A percentile compares a stretch with the other conserved stretches of the same genome.
These are phyloP conservation scores for Coemansia sp. DNA, from an alignment of 192 early-diverging fungal genomes.

Conservation along the genomic window DNA sequence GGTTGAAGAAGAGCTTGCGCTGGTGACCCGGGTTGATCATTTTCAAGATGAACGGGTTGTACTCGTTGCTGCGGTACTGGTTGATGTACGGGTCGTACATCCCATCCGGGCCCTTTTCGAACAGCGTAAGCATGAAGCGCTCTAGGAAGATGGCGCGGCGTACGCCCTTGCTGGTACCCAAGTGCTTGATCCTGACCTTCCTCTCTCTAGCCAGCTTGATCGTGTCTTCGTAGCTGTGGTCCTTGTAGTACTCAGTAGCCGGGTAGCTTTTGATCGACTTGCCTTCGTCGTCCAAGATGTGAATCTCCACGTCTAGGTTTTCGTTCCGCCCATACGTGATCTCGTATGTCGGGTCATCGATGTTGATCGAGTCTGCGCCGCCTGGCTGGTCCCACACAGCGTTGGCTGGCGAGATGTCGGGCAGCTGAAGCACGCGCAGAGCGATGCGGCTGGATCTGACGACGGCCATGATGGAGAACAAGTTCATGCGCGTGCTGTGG, in stretches of 20 bases:
- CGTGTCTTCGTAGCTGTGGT: constrained; percentile 37
- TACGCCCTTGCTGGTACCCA: constrained; percentile 21
- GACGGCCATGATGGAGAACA: constrained; percentile 53
- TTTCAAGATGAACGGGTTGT: constrained; percentile 50
- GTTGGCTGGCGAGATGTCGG: constrained; percentile 32
- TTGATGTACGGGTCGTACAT: constrained; percentile 47
- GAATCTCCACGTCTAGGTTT: constrained; percentile 31
- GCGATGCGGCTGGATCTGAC: constrained; percentile 41
- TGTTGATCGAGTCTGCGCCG: constrained; percentile 29
- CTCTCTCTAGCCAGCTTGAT: not conserved
- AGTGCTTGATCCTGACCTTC: constrained; percentile 26
- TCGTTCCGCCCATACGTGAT: constrained; percentile 32
- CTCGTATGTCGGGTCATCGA: constrained; percentile 39
- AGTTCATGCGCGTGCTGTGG: constrained; percentile 53
- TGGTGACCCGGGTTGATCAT: constrained; percentile 41
- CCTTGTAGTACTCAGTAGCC: constrained; percentile 45
- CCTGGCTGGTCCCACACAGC: constrained; percentile 37
- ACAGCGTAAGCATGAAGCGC: constrained; percentile 53
- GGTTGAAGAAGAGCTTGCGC: constrained; percentile 48
- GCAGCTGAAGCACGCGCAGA: constrained; percentile 43
- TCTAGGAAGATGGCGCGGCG: constrained; percentile 45
- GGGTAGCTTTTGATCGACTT: constrained; percentile 10
- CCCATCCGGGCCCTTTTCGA: constrained; percentile 35
- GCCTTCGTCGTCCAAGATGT: constrained; percentile 23
- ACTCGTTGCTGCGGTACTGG: constrained; percentile 48